A percentile compares a stretch with the other conserved stretches of the same genome.
These are phyloP conservation scores for Camellia lanceoleosa DNA, from an alignment of 148 eudicot genomes.

Conservation along the genomic window DNA sequence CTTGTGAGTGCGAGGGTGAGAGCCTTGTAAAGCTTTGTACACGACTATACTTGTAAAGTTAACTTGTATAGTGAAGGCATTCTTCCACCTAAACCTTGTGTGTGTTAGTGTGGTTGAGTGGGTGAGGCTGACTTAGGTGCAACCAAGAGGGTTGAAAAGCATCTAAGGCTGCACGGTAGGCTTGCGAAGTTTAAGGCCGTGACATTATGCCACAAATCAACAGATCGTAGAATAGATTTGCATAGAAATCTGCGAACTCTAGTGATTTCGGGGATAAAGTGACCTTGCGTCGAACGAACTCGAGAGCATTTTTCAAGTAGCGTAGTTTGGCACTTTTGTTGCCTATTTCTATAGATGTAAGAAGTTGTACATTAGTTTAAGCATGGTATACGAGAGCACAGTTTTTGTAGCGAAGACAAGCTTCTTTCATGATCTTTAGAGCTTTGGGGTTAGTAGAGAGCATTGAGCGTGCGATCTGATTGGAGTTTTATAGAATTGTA, in stretches of 20 bases:
- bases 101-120: too few relatives aligned
- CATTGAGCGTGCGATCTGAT: not conserved
- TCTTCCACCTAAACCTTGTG: too few relatives aligned
- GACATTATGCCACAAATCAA: not conserved
- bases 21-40: too few relatives aligned
- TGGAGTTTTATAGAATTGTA: not conserved
- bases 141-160: too few relatives aligned
- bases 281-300: not conserved
- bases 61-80: too few relatives aligned
- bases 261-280: not conserved
- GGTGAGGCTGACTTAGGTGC: too few relatives aligned
- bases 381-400: not conserved
- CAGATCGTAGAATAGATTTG: not conserved
- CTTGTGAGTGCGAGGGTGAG: too few relatives aligned
- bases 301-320: not conserved
- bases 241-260: not conserved
- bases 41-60: too few relatives aligned
- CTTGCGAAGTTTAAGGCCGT: too few relatives aligned
- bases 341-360: not conserved
- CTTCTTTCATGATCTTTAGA: not conserved
- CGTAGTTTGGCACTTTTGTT: not conserved
- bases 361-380: not conserved
- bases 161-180: too few relatives aligned
- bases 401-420: not conserved
- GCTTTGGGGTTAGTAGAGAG: not conserved